phyloP scores from a whole-genome alignment of 2,329 filamentous ascomycete species.

The Sporothrix mexicana region DNA sequence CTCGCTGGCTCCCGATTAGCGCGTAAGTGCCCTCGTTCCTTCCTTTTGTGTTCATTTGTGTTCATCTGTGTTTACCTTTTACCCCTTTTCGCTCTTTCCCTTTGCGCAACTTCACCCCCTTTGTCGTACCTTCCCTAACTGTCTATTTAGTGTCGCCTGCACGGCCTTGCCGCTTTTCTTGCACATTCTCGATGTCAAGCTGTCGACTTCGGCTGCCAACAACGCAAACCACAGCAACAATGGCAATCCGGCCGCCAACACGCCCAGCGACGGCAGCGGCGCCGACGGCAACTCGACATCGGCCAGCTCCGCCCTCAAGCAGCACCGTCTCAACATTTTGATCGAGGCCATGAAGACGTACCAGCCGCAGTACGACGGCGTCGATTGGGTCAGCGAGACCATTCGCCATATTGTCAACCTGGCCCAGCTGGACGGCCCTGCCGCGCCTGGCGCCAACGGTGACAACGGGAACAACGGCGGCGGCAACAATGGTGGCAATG shows the following conservation, averaged over 20 bases:
- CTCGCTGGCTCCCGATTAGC: conserved; percentile 38
- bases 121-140: not conserved
- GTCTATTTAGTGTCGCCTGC: conserved; percentile 32
- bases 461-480: not conserved
- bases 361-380: conserved; percentile 38
- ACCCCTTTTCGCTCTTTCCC: not conserved
- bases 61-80: not conserved
- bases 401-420: conserved; percentile 38
- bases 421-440: conserved; percentile 36
- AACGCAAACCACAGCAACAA: not conserved
- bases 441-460: not conserved
- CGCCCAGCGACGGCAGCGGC: not conserved
- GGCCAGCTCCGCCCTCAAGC: conserved; percentile 48
- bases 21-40: conserved; percentile 17
- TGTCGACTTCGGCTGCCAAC: conserved; percentile 28
- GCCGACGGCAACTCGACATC: not conserved
- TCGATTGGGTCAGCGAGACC: conserved; percentile 38
- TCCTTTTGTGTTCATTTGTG: not conserved
- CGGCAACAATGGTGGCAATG: not conserved
- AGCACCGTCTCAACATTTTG: conserved; percentile 45
- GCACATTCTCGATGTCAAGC: conserved; percentile 37
- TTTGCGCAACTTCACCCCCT: not conserved
- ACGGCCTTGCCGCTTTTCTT: conserved; percentile 37
- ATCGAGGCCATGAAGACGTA: conserved; percentile 39
- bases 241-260: not conserved